These are phyloP conservation scores for Fusarium sp. DNA, from an alignment of 2,329 filamentous ascomycete species.

Conservation along the genomic window DNA sequence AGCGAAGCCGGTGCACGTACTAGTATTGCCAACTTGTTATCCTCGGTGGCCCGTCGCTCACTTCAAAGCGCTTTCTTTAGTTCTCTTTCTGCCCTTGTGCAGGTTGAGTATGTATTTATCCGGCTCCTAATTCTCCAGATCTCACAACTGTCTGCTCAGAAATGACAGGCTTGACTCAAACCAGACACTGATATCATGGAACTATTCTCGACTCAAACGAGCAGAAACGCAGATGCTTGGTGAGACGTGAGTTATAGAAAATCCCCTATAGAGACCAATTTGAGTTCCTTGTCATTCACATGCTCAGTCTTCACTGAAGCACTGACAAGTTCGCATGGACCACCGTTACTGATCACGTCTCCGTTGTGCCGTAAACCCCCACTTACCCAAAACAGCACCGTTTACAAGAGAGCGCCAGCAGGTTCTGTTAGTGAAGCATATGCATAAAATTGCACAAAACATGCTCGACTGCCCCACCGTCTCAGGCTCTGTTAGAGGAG, in stretches of 20 bases:
- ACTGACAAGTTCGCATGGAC: background rate
- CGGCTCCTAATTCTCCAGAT: background rate
- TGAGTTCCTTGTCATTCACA: background rate
- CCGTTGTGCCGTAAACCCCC: conserved; percentile 10
- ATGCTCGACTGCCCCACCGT: background rate
- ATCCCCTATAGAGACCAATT: background rate
- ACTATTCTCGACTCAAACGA: background rate
- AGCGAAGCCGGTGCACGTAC: background rate
- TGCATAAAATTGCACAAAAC: conserved; percentile 23
- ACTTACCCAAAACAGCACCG: conserved; percentile 16
- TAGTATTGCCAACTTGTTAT: background rate
- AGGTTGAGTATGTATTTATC: background rate
- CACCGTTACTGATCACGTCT: background rate
- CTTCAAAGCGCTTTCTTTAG: background rate
- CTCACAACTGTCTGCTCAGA: background rate
- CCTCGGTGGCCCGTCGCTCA: background rate
- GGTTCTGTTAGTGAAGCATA: background rate
- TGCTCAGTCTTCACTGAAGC: background rate
- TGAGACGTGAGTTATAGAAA: background rate
- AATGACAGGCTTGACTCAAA: background rate
- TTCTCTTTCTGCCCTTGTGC: background rate
- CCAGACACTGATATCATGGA: background rate
- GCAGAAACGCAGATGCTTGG: background rate
- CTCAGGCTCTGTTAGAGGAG: conserved; percentile 4
- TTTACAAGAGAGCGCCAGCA: background rate